Base-by-base conservation (phyloP, 2,329 filamentous ascomycete species). In the Talaromyces sp. region DNA sequence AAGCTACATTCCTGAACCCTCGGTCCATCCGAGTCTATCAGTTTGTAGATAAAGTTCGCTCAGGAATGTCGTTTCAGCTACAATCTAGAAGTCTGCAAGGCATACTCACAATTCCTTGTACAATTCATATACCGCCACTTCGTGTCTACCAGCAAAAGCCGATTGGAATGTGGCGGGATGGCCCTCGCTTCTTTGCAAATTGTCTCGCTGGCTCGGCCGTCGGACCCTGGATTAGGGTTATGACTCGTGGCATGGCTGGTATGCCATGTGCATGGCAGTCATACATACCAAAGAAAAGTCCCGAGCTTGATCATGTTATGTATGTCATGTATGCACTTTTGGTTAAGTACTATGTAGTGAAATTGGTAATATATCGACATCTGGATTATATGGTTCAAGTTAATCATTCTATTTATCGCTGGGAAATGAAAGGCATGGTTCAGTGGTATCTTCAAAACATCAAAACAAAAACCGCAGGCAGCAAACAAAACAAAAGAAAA, bases 51-150 rank as follows among this genome's bases (percentile, higher is more conserved):
- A 36, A 56, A 36, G 8, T 36, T 56, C 31, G 10, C 53, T 56
- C n/a, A 56, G 53, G 53, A 56, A 56, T 56, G 53, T 56, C 49
- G 29, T 56, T 36, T 56, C 51, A n/a, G n/a, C n/a, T n/a, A n/a
- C n/a, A n/a, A n/a, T n/a, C n/a, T n/a, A n/a, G n/a, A n/a, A n/a
- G n/a, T n/a, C n/a, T 31, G 49, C 27, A 53, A 53, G 49, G 49
- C 11, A 29, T 53, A 4, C 25, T 53, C 27, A 53, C 13, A 2
- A 5, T 27, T 27, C 22, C 47, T 51, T 51, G 22, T 17, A 19
- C 43, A 47, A 8, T 10, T 25, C 22, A 5, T 25, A 53, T 53
- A 53, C 27, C 49, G 49, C 49, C 49, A 31, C 49, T 53, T 53
- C 10, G 1, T 38, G 11, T 40, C 13, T 10, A 19, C 19, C 7